Evolutionary conservation across 2,329 filamentous ascomycete species (phyloP).

Genomic region (Ophiognomonia clavigignenti-juglandacearum): DNA sequence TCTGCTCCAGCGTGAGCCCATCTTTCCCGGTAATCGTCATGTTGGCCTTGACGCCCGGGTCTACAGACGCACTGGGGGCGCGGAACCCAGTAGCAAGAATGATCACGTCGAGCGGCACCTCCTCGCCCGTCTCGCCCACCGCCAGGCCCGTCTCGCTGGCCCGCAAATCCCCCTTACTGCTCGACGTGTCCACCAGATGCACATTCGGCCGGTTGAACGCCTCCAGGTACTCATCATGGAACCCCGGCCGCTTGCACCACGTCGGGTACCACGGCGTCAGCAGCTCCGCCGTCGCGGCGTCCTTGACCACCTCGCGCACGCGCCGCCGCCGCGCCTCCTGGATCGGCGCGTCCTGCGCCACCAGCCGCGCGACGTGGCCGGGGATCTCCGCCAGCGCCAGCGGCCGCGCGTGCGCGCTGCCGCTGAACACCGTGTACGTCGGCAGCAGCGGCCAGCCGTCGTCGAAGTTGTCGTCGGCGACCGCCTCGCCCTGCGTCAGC

Average conservation of each 20-base stretch:
- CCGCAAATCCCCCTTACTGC: constrained; percentile 30
- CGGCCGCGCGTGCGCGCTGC: constrained; percentile 28
- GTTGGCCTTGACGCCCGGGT: constrained; percentile 14
- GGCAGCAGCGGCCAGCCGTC: constrained; percentile 38
- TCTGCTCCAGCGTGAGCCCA: constrained; percentile 13
- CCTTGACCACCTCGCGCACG: constrained; percentile 35
- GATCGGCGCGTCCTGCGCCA: constrained; percentile 36
- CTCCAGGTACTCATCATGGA: constrained; percentile 43
- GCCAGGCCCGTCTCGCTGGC: constrained; percentile 4
- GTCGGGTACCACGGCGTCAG: constrained; percentile 46
- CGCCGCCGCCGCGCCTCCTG: constrained; percentile 36
- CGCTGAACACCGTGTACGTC: not conserved
- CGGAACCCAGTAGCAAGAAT: constrained; percentile 18
- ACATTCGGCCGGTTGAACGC: constrained; percentile 46
- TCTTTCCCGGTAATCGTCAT: constrained; percentile 14
- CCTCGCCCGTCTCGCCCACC: not conserved
- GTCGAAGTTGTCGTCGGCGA: constrained; percentile 23
- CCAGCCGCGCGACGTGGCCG: constrained; percentile 30
- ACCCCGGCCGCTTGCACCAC: constrained; percentile 49
- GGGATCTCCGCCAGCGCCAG: constrained; percentile 29
- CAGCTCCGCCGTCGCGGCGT: constrained; percentile 33
- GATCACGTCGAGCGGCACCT: constrained; percentile 12
- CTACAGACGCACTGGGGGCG: too few relatives aligned
- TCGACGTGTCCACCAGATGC: constrained; percentile 39
- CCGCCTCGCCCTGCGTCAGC: not conserved